Percentiles rank a stretch among this genome's conserved stretches.
Evolutionary conservation across 2,329 filamentous ascomycete species (phyloP).

Genomic region (Zasmidium angulare): DNA sequence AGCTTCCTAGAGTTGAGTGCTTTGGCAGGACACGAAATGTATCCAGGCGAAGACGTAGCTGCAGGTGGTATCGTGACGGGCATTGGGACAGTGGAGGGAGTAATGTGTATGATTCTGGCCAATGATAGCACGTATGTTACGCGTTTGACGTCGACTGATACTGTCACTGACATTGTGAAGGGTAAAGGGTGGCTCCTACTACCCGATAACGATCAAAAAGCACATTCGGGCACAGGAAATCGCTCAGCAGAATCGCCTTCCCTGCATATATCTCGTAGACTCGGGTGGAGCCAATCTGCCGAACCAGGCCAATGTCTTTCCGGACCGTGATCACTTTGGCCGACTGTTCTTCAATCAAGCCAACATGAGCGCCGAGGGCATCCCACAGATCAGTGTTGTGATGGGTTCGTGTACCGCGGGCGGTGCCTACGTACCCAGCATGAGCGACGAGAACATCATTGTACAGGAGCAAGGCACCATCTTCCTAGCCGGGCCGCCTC

Average conservation of each 20-base stretch:
- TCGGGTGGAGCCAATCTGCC: constrained; percentile 93
- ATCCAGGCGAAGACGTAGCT: constrained; percentile 82
- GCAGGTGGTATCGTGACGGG: constrained; percentile 91
- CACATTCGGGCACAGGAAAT: constrained; percentile 89
- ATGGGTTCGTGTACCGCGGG: constrained; percentile 98
- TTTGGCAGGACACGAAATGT: constrained; percentile 83
- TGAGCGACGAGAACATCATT: constrained; percentile 97
- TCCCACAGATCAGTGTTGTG: constrained; percentile 90
- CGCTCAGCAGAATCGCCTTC: constrained; percentile 79
- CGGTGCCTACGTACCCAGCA: constrained; percentile 92
- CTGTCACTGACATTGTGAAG: constrained; percentile 23
- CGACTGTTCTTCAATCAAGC: constrained; percentile 99
- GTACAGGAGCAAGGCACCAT: constrained; percentile 95
- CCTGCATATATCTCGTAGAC: constrained; percentile 93
- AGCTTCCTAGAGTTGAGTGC: constrained; percentile 91
- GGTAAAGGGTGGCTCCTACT: constrained; percentile 96
- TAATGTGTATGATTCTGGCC: constrained; percentile 88
- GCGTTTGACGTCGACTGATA: background rate
- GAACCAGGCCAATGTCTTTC: constrained; percentile 93
- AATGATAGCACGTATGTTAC: constrained; percentile 75
- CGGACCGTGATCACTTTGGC: constrained; percentile 90
- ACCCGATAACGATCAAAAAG: constrained; percentile 96
- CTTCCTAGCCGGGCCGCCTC: constrained; percentile 88
- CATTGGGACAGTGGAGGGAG: constrained; percentile 84
- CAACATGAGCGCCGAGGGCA: constrained; percentile 81